Base-by-base conservation (phyloP, 306 rosid species). In the Phaseolus lunatus region DNA sequence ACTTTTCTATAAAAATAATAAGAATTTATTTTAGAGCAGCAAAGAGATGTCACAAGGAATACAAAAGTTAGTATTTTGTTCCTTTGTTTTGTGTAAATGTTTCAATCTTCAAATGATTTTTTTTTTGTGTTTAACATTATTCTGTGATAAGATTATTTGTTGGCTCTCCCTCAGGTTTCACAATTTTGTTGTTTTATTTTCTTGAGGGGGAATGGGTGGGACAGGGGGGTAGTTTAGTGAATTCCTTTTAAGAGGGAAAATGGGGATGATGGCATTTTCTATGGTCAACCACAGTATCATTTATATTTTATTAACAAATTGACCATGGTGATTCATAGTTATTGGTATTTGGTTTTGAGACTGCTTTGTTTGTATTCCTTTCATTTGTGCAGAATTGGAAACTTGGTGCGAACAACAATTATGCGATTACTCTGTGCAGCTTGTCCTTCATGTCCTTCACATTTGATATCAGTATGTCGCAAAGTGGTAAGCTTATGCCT, bases 401-500 rank as follows among this genome's bases (percentile, higher is more conserved):
- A 86, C 83, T 82, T 95, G 56, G 96, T 86, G 54, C 89, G 85
- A 19, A 75, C 91, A 69, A 90, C 98, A 84, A 89, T 95, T 61
- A 87, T 89, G 91, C 90, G 97, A 62, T 82, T 95, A 84, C 97
- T 95, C 29, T 88, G 85, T 88, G 97, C 96, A 37, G 92, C 98
- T n/a, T 86, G 92, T 81, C 92, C 96, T 76, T 95, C 85, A 18
- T 84, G 86, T 79, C 91, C 98, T 39, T 92, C 93, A 70, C 97
- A 90, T 83, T 95, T 97, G 98, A 90, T 95, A 72, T 82, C 93
- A 76, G 81, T 90, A 80, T 92, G 93, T 82, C 97, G 96, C 79
- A 90, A 87, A 81, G 87, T 92, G 94, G 98, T 95, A 84, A 81
- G 92, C 78, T 80, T 70, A 49, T 79, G 75, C 59, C 64, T 29